A percentile compares a stretch with the other conserved stretches of the same genome.
Conservation (phyloP, 495 filamentous ascomycete species). For the Aspergillus carlsbadensis region DNA sequence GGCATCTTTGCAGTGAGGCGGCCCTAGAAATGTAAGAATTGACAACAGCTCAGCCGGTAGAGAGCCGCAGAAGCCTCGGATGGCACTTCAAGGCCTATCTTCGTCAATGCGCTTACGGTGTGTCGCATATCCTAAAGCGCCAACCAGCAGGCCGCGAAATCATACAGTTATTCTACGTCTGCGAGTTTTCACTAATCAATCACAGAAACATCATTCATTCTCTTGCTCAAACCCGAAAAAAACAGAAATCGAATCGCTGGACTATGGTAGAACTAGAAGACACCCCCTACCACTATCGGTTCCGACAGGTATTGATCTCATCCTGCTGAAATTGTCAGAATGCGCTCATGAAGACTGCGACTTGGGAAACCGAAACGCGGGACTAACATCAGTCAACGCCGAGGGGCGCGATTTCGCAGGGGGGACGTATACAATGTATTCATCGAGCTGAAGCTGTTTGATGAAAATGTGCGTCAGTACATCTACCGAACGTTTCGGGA, state of each 20-base stretch:
- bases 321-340: background rate
- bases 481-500: background rate
- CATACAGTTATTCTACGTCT: too few relatives aligned
- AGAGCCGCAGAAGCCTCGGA: too few relatives aligned
- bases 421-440: conserved; percentile 13
- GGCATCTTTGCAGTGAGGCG: too few relatives aligned
- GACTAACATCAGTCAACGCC: conserved; percentile 4
- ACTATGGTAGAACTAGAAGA: background rate
- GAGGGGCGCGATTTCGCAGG: background rate
- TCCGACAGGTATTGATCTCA: conserved; percentile 6
- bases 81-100: too few relatives aligned
- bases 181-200: too few relatives aligned
- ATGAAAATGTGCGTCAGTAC: background rate
- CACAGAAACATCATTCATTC: too few relatives aligned
- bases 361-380: background rate
- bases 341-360: background rate
- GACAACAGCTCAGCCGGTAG: too few relatives aligned
- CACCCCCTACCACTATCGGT: background rate
- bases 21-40: too few relatives aligned
- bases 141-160: too few relatives aligned
- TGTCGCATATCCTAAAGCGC: too few relatives aligned
- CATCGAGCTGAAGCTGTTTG: conserved; percentile 8
- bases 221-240: background rate
- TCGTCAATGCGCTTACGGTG: too few relatives aligned
- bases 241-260: background rate